Conservation (phyloP, 2,329 filamentous ascomycete species). For the Pseudogymnoascus sp. region DNA sequence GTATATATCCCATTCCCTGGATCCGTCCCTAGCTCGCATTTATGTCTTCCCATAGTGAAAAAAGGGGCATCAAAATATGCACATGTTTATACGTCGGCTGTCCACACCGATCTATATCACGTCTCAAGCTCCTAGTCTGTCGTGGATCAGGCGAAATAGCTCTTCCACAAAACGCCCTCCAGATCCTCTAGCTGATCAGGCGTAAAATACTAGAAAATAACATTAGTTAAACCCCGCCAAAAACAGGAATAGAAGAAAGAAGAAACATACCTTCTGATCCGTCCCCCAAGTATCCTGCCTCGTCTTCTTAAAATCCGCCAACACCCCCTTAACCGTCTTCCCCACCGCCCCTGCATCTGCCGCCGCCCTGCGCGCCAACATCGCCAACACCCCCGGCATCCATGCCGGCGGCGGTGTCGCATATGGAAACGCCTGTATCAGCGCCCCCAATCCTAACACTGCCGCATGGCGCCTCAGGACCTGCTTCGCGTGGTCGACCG, state of each 20-base stretch:
- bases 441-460: conserved; percentile 79
- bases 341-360: conserved; percentile 87
- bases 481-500: conserved; percentile 63
- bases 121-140: not conserved
- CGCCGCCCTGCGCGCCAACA: conserved; percentile 74
- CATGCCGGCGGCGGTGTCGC: conserved; percentile 83
- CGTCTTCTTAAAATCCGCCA: conserved; percentile 99
- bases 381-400: conserved; percentile 89
- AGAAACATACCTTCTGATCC: conserved; percentile 77
- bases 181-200: conserved; percentile 89
- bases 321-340: conserved; percentile 86
- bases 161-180: conserved; percentile 98
- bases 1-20: not conserved
- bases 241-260: conserved; percentile 8
- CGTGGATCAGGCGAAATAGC: conserved; percentile 66
- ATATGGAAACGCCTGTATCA: conserved; percentile 95
- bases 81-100: conserved; percentile 1
- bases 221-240: conserved; percentile 17
- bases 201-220: conserved; percentile 61
- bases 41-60: not conserved
- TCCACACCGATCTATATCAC: not conserved
- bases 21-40: not conserved
- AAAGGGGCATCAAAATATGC: conserved; percentile 6
- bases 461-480: conserved; percentile 81
- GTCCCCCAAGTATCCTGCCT: conserved; percentile 97